Base-by-base conservation (phyloP, 23 red algal genomes). In the Agarophyton chilense region DNA sequence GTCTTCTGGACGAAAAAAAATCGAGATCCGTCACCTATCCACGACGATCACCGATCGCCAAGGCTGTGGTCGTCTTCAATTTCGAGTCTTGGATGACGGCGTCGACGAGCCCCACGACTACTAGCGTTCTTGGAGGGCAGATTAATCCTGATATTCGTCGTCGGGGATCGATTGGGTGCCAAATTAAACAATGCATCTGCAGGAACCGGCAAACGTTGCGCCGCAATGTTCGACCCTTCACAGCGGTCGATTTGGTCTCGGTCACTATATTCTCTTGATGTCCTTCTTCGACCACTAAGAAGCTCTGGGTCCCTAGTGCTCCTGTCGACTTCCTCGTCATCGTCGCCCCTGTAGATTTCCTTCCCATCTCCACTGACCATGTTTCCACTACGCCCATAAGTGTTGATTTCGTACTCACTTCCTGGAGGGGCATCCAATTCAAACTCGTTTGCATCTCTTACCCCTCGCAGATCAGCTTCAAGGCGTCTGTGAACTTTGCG, bases 401-500 rank as follows among this genome's bases (percentile, higher is more conserved):
- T 80, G 33, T 80, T 80, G 1, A 80, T 17, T 61, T 80, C 77
- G 17, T 38, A 42, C 54, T 55, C 77, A 80, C 77, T 80, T 61
- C 35, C 36, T 31, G 77, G 77, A 25, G 49, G 21, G 4, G 25
- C 40, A 29, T 80, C 77, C 29, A 49, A 31, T 47, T 89, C 85
- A 28, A 73, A 78, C 3, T 77, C 85, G 46, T 46, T 50, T 40
- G 51, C 2, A 14, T 77, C 85, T 58, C 85, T 70, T 19, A 63
- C 54, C 29, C 85, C 85, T 1, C 85, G 71, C 8, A 89, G 58
- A 77, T 89, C 85, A 78, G 42, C 71, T 77, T 78, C 71, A 62
- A 89, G 72, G 22, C 85, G 67, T 78, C 53, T 78, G 53, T 89
- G 85, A 63, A 89, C 71, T 56, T 89, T 70, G 0, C 85, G 70